Conservation (phyloP, 305 asterid genomes). For the Fraxinus floribunda region DNA sequence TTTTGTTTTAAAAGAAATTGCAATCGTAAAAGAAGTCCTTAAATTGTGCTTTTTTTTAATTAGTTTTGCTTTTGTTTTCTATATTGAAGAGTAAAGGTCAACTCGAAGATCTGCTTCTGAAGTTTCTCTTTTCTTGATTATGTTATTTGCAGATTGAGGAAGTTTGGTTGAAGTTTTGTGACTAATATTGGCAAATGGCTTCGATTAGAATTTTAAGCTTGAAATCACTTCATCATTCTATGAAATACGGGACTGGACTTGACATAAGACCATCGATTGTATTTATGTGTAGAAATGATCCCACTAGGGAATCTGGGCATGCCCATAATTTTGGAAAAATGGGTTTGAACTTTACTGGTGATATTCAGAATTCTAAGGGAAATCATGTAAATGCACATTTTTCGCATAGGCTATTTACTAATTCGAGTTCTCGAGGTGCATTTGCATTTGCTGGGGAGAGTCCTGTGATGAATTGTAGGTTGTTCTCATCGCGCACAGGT, state of each 20-base stretch:
- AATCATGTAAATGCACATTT: slow-evolving; percentile 19
- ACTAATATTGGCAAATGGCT: slow-evolving; percentile 37
- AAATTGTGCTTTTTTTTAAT: neutral
- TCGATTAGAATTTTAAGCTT: slow-evolving; percentile 42
- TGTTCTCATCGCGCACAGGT: slow-evolving; percentile 46
- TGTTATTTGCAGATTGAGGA: slow-evolving; percentile 21
- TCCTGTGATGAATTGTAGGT: slow-evolving; percentile 32
- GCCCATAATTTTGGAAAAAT: slow-evolving; percentile 22
- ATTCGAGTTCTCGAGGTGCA: slow-evolving; percentile 26
- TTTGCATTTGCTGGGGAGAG: slow-evolving; percentile 35
- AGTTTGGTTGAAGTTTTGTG: slow-evolving; percentile 14
- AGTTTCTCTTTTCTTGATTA: neutral
- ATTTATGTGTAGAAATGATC: slow-evolving; percentile 27
- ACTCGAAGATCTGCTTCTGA: neutral
- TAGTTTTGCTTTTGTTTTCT: neutral
- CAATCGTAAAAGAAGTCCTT: neutral
- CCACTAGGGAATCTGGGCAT: slow-evolving; percentile 27
- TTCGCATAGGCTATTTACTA: slow-evolving; percentile 23
- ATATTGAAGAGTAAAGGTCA: neutral
- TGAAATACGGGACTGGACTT: slow-evolving; percentile 30
- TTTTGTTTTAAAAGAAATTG: neutral
- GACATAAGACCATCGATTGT: slow-evolving; percentile 37
- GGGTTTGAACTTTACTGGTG: slow-evolving; percentile 24
- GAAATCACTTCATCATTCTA: slow-evolving; percentile 34
- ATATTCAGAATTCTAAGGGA: slow-evolving; percentile 16